Percentiles rank a stretch among this genome's conserved stretches.
phyloP scores from a whole-genome alignment of 495 filamentous ascomycete species.

The Hyaloscypha finlandica region DNA sequence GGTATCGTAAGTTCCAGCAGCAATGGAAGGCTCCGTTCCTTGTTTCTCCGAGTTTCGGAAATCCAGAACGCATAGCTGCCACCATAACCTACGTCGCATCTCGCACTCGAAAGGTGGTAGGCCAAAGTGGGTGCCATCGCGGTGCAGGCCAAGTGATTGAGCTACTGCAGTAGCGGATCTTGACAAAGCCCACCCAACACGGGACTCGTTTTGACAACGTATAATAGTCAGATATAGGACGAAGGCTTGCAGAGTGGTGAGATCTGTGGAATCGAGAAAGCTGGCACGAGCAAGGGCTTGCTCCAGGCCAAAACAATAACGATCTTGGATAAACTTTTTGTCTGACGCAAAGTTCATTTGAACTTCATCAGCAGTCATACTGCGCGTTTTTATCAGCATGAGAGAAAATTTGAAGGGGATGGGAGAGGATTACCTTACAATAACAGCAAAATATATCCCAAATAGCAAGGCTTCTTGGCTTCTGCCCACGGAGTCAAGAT shows the following conservation, averaged over 20 bases:
- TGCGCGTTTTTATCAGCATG: neutral
- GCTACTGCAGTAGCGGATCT: constrained; percentile 75
- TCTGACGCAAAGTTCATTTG: constrained; percentile 54
- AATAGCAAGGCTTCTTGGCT: constrained; percentile 66
- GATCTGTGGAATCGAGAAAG: constrained; percentile 69
- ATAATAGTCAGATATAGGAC: constrained; percentile 60
- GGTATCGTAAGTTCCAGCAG: constrained; percentile 70
- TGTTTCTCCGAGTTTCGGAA: constrained; percentile 76
- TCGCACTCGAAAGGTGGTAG: constrained; percentile 76
- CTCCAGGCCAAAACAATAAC: constrained; percentile 76
- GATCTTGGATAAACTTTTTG: constrained; percentile 51
- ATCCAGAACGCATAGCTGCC: constrained; percentile 75
- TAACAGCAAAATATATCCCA: constrained; percentile 71
- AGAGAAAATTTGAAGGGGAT: neutral
- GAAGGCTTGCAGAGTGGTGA: constrained; percentile 74
- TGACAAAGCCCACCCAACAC: constrained; percentile 49
- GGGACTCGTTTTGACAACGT: neutral
- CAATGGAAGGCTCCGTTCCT: constrained; percentile 73
- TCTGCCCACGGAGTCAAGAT: constrained; percentile 48
- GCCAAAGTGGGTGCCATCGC: constrained; percentile 71
- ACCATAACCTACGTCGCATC: constrained; percentile 81
- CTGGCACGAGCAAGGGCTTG: constrained; percentile 72
- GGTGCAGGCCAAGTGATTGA: constrained; percentile 74
- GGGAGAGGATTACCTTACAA: constrained; percentile 48
- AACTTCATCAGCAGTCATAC: constrained; percentile 56